Percentiles rank a stretch among this genome's conserved stretches.
These are phyloP conservation scores for Cladosporium colombiae DNA, from an alignment of 2,329 filamentous ascomycete genomes.

Conservation along the genomic window DNA sequence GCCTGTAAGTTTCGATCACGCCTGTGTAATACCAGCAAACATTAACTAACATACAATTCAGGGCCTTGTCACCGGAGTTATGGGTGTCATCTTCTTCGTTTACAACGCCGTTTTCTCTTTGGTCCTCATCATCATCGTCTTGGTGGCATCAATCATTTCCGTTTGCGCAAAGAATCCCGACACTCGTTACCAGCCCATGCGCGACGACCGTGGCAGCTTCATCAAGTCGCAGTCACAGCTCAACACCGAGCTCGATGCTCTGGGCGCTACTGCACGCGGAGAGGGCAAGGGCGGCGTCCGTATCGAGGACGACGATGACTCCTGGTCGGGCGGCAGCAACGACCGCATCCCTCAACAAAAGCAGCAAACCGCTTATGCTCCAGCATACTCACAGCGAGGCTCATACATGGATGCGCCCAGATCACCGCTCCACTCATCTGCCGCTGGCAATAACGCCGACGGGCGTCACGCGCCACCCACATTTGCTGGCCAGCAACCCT, in stretches of 20 bases:
- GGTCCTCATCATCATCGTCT: constrained; percentile 78
- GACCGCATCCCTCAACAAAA: constrained; percentile 24
- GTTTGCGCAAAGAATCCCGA: constrained; percentile 93
- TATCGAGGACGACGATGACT: constrained; percentile 72
- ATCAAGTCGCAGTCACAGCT: constrained; percentile 93
- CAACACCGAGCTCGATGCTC: constrained; percentile 84
- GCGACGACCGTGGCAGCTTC: constrained; percentile 91
- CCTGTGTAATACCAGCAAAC: background rate
- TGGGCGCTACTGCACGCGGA: constrained; percentile 84
- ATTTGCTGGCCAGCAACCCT: constrained; percentile 4
- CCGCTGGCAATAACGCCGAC: constrained; percentile 21
- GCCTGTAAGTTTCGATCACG: constrained; percentile 54
- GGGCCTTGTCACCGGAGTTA: constrained; percentile 79
- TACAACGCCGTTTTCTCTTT: constrained; percentile 82
- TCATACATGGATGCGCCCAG: constrained; percentile 23
- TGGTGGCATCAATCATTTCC: constrained; percentile 74
- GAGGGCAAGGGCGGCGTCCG: constrained; percentile 60
- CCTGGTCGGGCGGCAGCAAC: constrained; percentile 61
- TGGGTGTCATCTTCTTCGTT: constrained; percentile 87
- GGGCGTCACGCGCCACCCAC: constrained; percentile 24
- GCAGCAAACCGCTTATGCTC: constrained; percentile 17
- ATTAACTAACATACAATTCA: constrained; percentile 31
- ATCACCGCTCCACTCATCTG: constrained; percentile 22
- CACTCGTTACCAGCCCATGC: constrained; percentile 93
- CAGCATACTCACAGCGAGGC: constrained; percentile 3